phyloP scores from a whole-genome alignment of 768 basidiomycete genomes.

The Wakefieldia striispora region DNA sequence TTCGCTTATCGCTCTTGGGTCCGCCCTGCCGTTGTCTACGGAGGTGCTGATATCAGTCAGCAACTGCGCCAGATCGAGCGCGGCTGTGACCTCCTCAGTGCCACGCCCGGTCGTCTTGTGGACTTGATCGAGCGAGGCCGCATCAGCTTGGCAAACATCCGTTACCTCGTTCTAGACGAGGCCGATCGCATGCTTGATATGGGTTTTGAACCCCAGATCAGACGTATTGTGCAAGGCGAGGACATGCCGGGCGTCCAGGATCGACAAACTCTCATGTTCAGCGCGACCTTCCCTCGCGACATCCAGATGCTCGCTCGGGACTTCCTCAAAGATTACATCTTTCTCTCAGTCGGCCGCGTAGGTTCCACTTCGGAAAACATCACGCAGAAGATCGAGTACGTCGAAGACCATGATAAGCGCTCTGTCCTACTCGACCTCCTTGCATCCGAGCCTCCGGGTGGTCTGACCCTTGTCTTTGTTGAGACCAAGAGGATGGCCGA shows the following conservation, averaged over 20 bases:
- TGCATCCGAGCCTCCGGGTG: constrained; percentile 63
- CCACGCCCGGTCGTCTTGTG: constrained; percentile 96
- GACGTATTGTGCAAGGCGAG: constrained; percentile 95
- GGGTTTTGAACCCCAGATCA: constrained; percentile 99
- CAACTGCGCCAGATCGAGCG: constrained; percentile 94
- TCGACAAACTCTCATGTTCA: constrained; percentile 99
- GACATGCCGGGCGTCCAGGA: constrained; percentile 95
- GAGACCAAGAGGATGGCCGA: constrained; percentile 99
- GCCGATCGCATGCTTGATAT: constrained; percentile 99
- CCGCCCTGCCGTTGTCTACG: constrained; percentile 97
- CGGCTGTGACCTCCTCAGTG: constrained; percentile 94
- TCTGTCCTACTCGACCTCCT: constrained; percentile 95
- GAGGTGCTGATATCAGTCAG: constrained; percentile 96
- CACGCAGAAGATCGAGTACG: constrained; percentile 98
- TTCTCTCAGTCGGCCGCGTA: constrained; percentile 97
- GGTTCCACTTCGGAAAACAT: constrained; percentile 99
- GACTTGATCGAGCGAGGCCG: constrained; percentile 98
- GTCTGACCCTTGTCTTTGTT: constrained; percentile 93
- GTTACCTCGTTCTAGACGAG: constrained; percentile 97
- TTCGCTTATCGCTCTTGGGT: constrained; percentile 99
- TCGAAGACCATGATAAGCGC: constrained; percentile 96
- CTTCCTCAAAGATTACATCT: constrained; percentile 98
- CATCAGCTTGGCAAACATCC: constrained; percentile 94
- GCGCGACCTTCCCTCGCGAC: constrained; percentile 98
- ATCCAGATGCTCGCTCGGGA: constrained; percentile 96